phyloP scores from a whole-genome alignment of 768 basidiomycete genomes.

The Trametes cubensis region DNA sequence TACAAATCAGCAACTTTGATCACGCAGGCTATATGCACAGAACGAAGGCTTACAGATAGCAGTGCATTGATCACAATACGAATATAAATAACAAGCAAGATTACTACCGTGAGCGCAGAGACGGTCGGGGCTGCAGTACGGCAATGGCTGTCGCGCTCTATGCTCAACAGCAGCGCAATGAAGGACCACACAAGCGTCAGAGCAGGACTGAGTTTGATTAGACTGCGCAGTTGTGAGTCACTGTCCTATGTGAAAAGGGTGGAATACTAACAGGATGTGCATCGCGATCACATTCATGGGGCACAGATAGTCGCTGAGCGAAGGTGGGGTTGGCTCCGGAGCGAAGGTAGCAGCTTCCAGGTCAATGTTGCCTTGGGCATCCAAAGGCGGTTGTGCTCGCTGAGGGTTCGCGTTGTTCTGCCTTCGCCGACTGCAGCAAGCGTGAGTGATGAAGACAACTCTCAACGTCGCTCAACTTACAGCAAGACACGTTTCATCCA shows the following conservation, averaged over 20 bases:
- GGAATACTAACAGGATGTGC: constrained; percentile 1
- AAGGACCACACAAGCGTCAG: constrained; percentile 11
- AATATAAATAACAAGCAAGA: constrained; percentile 8
- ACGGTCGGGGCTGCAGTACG: constrained; percentile 2
- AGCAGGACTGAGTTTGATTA: constrained; percentile 12
- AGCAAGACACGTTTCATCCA: constrained; percentile 6
- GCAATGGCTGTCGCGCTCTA: constrained; percentile 4
- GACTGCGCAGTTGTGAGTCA: background rate
- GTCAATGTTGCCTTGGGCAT: background rate
- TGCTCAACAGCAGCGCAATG: constrained; percentile 4
- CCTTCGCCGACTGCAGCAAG: background rate
- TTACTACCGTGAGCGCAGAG: background rate
- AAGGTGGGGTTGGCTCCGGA: background rate
- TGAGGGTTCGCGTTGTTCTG: background rate
- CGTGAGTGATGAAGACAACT: background rate
- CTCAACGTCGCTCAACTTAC: background rate
- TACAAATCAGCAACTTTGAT: background rate
- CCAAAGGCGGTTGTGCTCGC: too few species aligned
- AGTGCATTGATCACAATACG: background rate
- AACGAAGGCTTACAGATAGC: background rate
- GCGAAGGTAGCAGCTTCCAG: constrained; percentile 1
- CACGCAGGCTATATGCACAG: too few species aligned
- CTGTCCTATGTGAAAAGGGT: background rate
- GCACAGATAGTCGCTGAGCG: constrained; percentile 3
- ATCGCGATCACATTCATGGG: constrained; percentile 7